Base-by-base conservation (phyloP, 2,329 filamentous ascomycete genomes). In the Penicillium sp. region DNA sequence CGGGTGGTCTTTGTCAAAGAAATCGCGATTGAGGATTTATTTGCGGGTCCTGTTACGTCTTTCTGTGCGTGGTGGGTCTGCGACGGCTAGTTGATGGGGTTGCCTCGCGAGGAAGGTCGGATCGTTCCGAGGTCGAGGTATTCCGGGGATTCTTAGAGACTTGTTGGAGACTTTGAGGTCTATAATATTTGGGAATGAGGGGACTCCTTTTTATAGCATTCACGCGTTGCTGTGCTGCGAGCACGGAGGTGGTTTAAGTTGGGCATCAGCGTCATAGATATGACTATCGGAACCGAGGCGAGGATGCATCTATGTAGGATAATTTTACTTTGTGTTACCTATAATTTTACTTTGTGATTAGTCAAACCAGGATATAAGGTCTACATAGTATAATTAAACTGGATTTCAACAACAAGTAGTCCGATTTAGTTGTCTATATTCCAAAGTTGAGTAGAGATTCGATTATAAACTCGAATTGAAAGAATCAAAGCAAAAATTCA, bases 61-160 rank as follows among this genome's bases (percentile, higher is more conserved):
- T 56, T 60, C 55, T 62, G 57, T 63, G 62, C 57, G 59, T 37
- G 54, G 22, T 63, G 63, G 63, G 63, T 60, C 61, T 46, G 7
- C 19, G 24, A 39, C n/a, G 47, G 33, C 33, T 21, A 11, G 31
- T 37, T 35, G n/a, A 39, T 39, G 8, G 35, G 35, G n/a, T 39
- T 41, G 39, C 11, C 39, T 22, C 39, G 39, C 19, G 4, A 22
- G 8, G 37, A 41, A n/a, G 37, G 19, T 13, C 19, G 19, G 19
- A 14, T 41, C 5, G 10, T 6, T 22, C 19, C 10, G 39, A 41
- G 19, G 10, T 41, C 22, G 10, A 14, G 39, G 19, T 22, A 11
- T 33, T 26, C 2, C 8, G 26, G 26, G 26, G 8, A 7, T 26
- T 6, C 7, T 26, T 26, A 26, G 7, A 26, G 26, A 2, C 26